phyloP scores from a whole-genome alignment of 2,329 filamentous ascomycete genomes.

The Ceratocystis alfenasii region DNA sequence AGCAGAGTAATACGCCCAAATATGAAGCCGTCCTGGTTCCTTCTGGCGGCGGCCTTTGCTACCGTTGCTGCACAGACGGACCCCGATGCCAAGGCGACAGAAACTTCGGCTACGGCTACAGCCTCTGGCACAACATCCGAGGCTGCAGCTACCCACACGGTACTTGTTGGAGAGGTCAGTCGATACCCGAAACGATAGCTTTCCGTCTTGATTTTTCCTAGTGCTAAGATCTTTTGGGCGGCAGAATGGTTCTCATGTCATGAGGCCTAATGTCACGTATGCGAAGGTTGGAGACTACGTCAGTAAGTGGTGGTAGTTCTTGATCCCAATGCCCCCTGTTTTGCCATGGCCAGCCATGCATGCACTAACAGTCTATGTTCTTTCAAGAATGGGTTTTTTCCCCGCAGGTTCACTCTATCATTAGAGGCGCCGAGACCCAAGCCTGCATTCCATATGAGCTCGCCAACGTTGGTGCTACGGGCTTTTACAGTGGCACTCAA shows the following conservation, averaged over 20 bases:
- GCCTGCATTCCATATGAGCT: constrained; percentile 54
- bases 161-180: constrained; percentile 23
- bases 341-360: not conserved
- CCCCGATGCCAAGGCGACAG: not conserved
- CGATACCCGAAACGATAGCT: not conserved
- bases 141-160: constrained; percentile 21
- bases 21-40: not conserved
- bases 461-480: constrained; percentile 35
- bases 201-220: not conserved
- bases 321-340: not conserved
- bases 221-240: not conserved
- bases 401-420: constrained; percentile 52
- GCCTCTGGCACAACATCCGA: not conserved
- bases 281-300: constrained; percentile 38
- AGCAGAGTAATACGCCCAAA: not conserved
- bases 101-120: constrained; percentile 21
- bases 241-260: constrained; percentile 27
- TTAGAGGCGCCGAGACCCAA: constrained; percentile 44
- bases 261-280: constrained; percentile 27
- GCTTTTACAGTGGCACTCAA: constrained; percentile 44
- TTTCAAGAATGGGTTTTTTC: constrained; percentile 46
- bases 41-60: not conserved
- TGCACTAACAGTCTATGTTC: not conserved
- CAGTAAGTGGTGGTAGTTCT: constrained; percentile 27
- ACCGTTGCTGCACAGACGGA: not conserved